Evolutionary conservation across 768 basidiomycete genomes (phyloP), one percentile per base, ranked within the genome.

Genomic region (Chlorophyllum brunneum): DNA sequence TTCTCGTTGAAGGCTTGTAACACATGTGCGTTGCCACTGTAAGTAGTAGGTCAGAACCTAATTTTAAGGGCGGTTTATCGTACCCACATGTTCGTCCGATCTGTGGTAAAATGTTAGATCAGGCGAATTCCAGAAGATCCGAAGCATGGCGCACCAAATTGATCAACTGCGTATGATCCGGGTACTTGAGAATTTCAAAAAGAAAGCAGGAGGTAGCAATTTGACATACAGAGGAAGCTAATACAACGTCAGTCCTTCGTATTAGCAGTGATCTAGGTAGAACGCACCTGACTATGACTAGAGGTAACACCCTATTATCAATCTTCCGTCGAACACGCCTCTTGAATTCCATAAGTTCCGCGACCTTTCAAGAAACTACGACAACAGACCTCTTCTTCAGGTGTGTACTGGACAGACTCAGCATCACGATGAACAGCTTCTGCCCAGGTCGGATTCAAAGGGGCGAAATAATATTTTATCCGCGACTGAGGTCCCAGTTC

Each of bases 11-110:
- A 82, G 0, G 67, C 72, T 3, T 64, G 38, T 39, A 82, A 65
- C 13, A 80, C 74, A 62, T 81, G 80, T 0, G 77, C 80, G 58
- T 82, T 82, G 44, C 79, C 80, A 41, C 79, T 80, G 54, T 10
- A 44, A 16, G 2, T n/a, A 16, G 2, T n/a, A 26, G 22, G 22
- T 42, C 9, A 10, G 40, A 34, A 40, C 23, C 8, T 13, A 36
- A 0, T 11, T 15, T 1, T 13, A 11, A n/a, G 16, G 34, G 9
- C 7, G 3, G 5, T 36, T 16, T 5, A 16, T 15, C 13, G 16
- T 3, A 58, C 70, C 30, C 51, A 80, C 79, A 81, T 80, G 57
- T 81, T 81, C 16, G 78, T 81, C 16, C 80, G 77, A 59, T 81
- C 80, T 80, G 51, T 18, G 10, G 16, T 24, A 29, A 4, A 8